Base-by-base conservation (phyloP, 441 rosid genomes). In the Mallotus repandus region DNA sequence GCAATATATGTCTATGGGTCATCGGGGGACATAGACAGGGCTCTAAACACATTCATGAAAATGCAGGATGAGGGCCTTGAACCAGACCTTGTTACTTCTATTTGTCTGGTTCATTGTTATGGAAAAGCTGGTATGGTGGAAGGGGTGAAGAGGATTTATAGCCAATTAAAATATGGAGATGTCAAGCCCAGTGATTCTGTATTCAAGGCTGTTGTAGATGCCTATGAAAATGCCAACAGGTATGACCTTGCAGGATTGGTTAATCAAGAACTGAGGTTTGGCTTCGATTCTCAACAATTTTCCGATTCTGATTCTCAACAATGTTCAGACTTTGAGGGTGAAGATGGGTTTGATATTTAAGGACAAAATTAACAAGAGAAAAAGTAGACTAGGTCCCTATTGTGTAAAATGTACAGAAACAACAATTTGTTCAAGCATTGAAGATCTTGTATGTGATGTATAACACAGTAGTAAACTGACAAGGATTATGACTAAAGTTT, bases 51-150 rank as follows among this genome's bases (percentile, higher is more conserved):
- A 32, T 88, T 80, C 75, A 86, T 89, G 96, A 91, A 86, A 73
- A 90, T 90, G 95, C 89, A 87, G 76, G 96, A 90, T 29, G 80
- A 83, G 25, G 91, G 92, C 45, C 71, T 90, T 63, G 80, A 88
- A 62, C 93, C 96, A 21, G 98, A 94, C 80, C 25, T 86, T 38
- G 86, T 89, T 52, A 92, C 98, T 16, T 84, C 75, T 53, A 84
- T 87, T n/a, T 76, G 83, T 83, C 85, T 94, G 49, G 92, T 86
- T 46, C 82, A 77, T 70, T 84, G 97, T 73, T 92, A 94, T 53
- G 95, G 93, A 52, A 92, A 85, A 81, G 91, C 97, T 52, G 92
- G 94, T 29, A 86, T 94, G 95, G 79, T 90, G 43, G 92, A 88
- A 76, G 98, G 97, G 56, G 90, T 92, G 80, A 89, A 87, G 81